Evolutionary conservation across 495 filamentous ascomycete genomes (phyloP), one percentile per base, ranked within the genome.

Genomic region (Barbatosphaeria neglecta): DNA sequence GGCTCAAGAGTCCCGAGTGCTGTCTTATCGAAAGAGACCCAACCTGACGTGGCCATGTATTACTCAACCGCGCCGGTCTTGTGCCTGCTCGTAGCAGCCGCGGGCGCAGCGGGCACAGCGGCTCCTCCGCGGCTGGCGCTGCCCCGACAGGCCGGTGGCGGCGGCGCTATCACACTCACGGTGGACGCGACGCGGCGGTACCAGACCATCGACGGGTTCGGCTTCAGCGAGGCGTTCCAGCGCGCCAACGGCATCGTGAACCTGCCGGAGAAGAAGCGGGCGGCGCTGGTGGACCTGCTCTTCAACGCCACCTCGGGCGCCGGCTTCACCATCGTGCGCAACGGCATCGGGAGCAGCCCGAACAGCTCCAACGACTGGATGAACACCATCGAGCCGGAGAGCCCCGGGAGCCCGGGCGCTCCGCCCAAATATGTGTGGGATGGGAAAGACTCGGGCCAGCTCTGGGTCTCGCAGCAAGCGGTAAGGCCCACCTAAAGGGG

Each of bases 271-370:
- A 50, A 55, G 0, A 53, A 58, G 1, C 58, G 59, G 39, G 58
- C 58, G 25, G 46, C 61, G 27, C 66, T 57, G 11, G 54, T 75
- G 10, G 70, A 76, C 50, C 63, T 61, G 38, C 56, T 78, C 0
- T 78, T 76, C 57, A 70, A 58, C 51, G 62, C 59, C 0, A 64
- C 61, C 3, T 58, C 53, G 0, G 74, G 74, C 10, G 75, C 74
- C n/a, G 74, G 75, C 19, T 59, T 78, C 24, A 68, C 66, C 0
- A 76, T 78, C 37, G 50, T 77, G 22, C 68, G 75, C 6, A 77
- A 77, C 49, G 60, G 70, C 9, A 68, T 77, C 18, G 58, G 53
- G 2, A 54, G 40, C 43, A 52, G 48, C 6, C 50, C 47, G 9
- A 50, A 56, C 20, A 48, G 46, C 37, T 47, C 50, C 25, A 19